These are phyloP conservation scores for Suillus bovinus DNA, from an alignment of 768 basidiomycete species.

Conservation along the genomic window DNA sequence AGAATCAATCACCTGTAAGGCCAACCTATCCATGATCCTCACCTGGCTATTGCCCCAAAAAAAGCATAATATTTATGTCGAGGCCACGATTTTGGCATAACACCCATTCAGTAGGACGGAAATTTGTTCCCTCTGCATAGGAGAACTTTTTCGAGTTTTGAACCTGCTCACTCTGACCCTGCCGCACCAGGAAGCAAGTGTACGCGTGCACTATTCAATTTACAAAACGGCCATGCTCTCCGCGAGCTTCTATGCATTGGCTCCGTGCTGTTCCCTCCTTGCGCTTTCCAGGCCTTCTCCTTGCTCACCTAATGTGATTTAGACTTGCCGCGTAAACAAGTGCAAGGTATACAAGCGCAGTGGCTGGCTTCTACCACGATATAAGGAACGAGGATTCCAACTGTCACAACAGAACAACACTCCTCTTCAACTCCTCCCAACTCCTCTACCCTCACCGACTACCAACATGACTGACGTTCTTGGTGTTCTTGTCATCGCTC, in stretches of 20 bases:
- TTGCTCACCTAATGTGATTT: slow-evolving; percentile 4
- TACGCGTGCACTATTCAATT: neutral
- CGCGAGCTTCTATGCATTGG: slow-evolving; percentile 1
- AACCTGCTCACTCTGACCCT: neutral
- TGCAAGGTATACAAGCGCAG: neutral
- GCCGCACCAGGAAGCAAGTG: too few relatives aligned
- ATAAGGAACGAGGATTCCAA: slow-evolving; percentile 1
- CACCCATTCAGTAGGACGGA: neutral
- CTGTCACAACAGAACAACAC: slow-evolving; percentile 12
- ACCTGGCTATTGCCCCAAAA: neutral
- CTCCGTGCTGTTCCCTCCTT: slow-evolving; percentile 1
- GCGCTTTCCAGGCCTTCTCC: slow-evolving; percentile 4
- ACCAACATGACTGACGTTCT: slow-evolving; percentile 51
- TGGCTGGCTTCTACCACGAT: neutral
- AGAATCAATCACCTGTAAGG: neutral
- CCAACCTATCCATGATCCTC: neutral
- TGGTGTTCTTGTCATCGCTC: slow-evolving; percentile 75
- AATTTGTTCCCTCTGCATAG: neutral
- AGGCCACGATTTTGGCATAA: neutral
- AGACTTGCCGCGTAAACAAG: neutral
- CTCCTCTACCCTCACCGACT: neutral
- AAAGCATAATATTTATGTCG: neutral
- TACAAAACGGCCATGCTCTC: neutral
- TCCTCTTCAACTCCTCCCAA: slow-evolving; percentile 12
- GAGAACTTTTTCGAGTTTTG: neutral